These are phyloP conservation scores for Hydnomerulius pinastri DNA, from an alignment of 768 basidiomycete genomes.

Conservation along the genomic window DNA sequence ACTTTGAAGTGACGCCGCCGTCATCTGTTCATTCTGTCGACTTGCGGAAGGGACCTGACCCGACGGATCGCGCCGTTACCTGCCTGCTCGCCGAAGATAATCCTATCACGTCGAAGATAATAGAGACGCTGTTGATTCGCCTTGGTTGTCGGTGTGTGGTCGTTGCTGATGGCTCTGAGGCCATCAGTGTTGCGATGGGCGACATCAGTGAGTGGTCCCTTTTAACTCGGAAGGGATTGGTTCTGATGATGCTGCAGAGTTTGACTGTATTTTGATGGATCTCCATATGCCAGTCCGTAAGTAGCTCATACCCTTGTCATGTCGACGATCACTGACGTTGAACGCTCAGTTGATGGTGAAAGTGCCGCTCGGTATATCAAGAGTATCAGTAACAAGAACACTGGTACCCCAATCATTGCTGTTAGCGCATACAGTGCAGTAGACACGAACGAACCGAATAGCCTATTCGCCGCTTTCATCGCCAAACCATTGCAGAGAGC, in stretches of 20 bases:
- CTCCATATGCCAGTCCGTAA: constrained; percentile 91
- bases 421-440: constrained; percentile 84
- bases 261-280: constrained; percentile 95
- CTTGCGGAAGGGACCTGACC: constrained; percentile 72
- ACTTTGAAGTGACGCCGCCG: constrained; percentile 67
- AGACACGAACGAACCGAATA: constrained; percentile 63
- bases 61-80: constrained; percentile 86
- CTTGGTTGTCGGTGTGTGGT: constrained; percentile 95
- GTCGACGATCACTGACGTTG: constrained; percentile 9
- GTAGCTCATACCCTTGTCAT: constrained; percentile 30
- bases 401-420: constrained; percentile 88
- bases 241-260: constrained; percentile 54
- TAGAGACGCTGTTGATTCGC: constrained; percentile 90
- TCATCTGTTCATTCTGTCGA: constrained; percentile 88
- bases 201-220: constrained; percentile 79
- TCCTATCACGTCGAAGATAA: constrained; percentile 96
- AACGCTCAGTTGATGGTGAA: constrained; percentile 80
- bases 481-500: constrained; percentile 89
- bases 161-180: constrained; percentile 95
- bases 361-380: constrained; percentile 97
- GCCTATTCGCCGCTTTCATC: constrained; percentile 78
- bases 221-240: background rate
- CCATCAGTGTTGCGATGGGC: constrained; percentile 95
- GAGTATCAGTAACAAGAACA: constrained; percentile 94
- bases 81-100: constrained; percentile 97